phyloP scores from a whole-genome alignment of 2,329 filamentous ascomycete genomes.

The Trichoderma polysporum region DNA sequence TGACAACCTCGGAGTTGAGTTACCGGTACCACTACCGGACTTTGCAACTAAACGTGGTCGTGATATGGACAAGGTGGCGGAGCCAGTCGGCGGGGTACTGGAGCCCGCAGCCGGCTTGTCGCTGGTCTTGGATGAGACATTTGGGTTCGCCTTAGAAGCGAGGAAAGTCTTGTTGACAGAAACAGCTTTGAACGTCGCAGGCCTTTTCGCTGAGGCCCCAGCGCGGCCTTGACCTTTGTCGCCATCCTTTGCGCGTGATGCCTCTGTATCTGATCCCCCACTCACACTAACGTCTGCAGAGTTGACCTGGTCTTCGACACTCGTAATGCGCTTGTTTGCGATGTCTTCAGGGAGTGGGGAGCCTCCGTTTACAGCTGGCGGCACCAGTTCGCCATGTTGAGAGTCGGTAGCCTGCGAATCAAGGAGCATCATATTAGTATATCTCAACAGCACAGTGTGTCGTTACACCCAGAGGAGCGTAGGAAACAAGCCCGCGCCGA shows the following conservation, averaged over 20 bases:
- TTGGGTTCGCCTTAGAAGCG: constrained; percentile 61
- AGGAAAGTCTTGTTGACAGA: constrained; percentile 84
- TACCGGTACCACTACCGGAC: constrained; percentile 60
- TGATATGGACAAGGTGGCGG: constrained; percentile 50
- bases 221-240: constrained; percentile 60
- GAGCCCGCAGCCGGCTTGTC: constrained; percentile 52
- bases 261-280: constrained; percentile 75
- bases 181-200: constrained; percentile 77
- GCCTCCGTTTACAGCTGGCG: constrained; percentile 50
- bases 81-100: constrained; percentile 46
- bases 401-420: constrained; percentile 36
- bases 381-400: constrained; percentile 49
- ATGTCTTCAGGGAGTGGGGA: constrained; percentile 48
- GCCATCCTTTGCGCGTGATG: constrained; percentile 59
- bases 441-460: constrained; percentile 7
- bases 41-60: constrained; percentile 76
- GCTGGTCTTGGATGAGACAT: constrained; percentile 48
- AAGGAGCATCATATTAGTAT: constrained; percentile 29
- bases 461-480: not conserved
- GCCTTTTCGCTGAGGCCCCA: constrained; percentile 67
- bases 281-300: constrained; percentile 68
- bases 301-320: constrained; percentile 58
- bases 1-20: constrained; percentile 46
- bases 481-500: constrained; percentile 21
- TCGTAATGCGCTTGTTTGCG: constrained; percentile 57